Base-by-base conservation (phyloP, 306 rosid species). In the Oemleria cerasiformis region DNA sequence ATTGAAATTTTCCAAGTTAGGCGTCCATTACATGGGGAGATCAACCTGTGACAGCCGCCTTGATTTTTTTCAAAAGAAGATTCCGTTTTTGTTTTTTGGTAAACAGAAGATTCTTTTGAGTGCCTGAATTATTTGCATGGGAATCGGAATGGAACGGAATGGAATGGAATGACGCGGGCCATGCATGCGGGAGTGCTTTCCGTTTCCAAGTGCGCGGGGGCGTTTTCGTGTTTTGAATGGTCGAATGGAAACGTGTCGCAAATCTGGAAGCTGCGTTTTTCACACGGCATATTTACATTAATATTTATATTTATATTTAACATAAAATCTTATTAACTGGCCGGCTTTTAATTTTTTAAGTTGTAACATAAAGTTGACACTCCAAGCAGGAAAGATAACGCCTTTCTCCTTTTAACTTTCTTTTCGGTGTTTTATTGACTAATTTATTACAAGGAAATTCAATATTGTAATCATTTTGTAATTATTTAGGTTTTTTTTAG, bases 311-410 rank as follows among this genome's bases (percentile, higher is more conserved):
- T 30, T 30, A 14, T 14, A n/a, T 16, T 30, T 57, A 9, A 5
- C 3, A 41, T 16, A 15, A 3, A 58, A 2, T 49, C 23, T 2
- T 17, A 60, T 11, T 72, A 36, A 45, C 16, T 36, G 75, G 68
- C 75, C 75, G 49, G 60, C 58, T 30, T 17, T 45, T 47, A 44
- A 43, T 39, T 21, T 9, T 44, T 25, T 23, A 55, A 42, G 36
- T 30, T 30, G 36, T 30, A 30, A 30, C 74, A 36, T 68, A 8
- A 36, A 53, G 13, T 71, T 59, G 47, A 45, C 45, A 45, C 58
- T 59, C 68, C 65, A 53, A 63, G 15, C 19, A 3, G 50, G 50
- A 4, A 12, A 67, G 47, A 15, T 53, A 53, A 68, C 73, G 49
- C 5, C 11, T 45, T 45, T 45, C 49, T 49, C 15, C 3, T 14